Evolutionary conservation across 345 rosid species (phyloP).

Genomic region (Gossypioides kirkii): DNA sequence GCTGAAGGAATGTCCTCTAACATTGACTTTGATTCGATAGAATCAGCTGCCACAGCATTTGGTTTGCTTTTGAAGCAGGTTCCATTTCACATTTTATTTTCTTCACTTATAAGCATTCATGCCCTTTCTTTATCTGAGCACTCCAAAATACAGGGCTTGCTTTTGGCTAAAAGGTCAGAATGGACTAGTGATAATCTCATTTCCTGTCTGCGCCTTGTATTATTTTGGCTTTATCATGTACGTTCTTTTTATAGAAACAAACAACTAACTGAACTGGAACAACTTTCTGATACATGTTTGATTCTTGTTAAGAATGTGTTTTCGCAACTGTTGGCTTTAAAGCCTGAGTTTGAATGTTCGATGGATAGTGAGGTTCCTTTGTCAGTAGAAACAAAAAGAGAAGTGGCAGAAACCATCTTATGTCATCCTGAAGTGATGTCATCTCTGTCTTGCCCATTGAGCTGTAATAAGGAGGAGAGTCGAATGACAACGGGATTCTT

Average conservation of each 20-base stretch:
- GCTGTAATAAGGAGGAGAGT: constrained; percentile 30
- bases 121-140: constrained; percentile 28
- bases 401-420: constrained; percentile 53
- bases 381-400: constrained; percentile 31
- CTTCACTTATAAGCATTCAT: constrained; percentile 35
- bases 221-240: constrained; percentile 67
- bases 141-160: constrained; percentile 45
- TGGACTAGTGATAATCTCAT: constrained; percentile 33
- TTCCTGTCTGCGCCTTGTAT: constrained; percentile 45
- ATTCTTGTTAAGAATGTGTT: constrained; percentile 52
- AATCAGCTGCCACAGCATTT: constrained; percentile 47
- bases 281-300: constrained; percentile 55
- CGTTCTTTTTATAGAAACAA: constrained; percentile 36
- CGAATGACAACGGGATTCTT: constrained; percentile 18
- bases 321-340: constrained; percentile 33
- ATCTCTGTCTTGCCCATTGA: constrained; percentile 46
- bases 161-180: constrained; percentile 53
- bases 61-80: constrained; percentile 51
- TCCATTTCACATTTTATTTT: constrained; percentile 65
- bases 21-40: constrained; percentile 27
- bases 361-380: constrained; percentile 18
- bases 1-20: constrained; percentile 33
- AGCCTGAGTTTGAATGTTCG: constrained; percentile 27
- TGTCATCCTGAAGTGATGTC: constrained; percentile 55
- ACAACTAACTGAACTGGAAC: constrained; percentile 38